phyloP scores from a whole-genome alignment of 306 rosid genomes.

The Rosa rugosa region DNA sequence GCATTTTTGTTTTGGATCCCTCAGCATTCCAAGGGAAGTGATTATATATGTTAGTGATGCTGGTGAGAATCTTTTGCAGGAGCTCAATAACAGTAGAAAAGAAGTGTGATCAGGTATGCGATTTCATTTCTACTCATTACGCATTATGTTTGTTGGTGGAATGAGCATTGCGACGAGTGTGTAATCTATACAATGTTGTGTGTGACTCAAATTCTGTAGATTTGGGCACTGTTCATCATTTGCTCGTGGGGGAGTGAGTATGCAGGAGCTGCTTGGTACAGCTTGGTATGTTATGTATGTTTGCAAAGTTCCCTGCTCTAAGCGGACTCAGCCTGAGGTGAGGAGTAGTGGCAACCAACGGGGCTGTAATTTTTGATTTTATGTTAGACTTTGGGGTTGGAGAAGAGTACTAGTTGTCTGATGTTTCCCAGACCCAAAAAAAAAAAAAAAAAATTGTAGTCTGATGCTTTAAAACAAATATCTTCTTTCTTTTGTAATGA shows the following conservation, averaged over 20 bases:
- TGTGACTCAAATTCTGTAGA: neutral
- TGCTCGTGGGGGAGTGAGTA: neutral
- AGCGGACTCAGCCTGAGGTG: neutral
- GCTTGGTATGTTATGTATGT: neutral
- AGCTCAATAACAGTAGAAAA: neutral
- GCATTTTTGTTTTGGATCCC: neutral
- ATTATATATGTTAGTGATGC: neutral
- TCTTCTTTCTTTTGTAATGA: too few relatives aligned
- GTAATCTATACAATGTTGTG: neutral
- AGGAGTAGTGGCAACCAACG: neutral
- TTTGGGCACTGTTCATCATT: too few relatives aligned
- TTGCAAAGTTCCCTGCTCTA: neutral
- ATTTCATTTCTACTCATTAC: neutral
- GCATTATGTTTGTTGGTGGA: neutral
- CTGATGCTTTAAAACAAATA: too few relatives aligned
- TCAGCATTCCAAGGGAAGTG: neutral
- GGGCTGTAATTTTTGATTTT: too few relatives aligned
- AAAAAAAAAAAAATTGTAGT: too few relatives aligned
- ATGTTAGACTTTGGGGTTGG: too few relatives aligned
- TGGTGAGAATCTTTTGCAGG: neutral
- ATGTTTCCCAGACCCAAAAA: too few relatives aligned
- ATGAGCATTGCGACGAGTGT: neutral
- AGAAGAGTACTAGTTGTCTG: too few relatives aligned
- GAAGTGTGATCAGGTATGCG: neutral
- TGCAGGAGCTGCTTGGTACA: neutral